Percentiles rank a stretch among this genome's conserved stretches.
Conservation (phyloP, 176 grass and related monocot species). For the Triticum aestivum region IWGSC_CS_RefSeq_v2.1 NC_057795.1:22840141-22840640, state of each 20-base stretch:
- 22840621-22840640: background rate
- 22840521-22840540: slow-evolving; percentile 80
- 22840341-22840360: slow-evolving; percentile 65
- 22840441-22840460: background rate
- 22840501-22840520: slow-evolving; percentile 64
- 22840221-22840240: background rate
- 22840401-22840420: slow-evolving; percentile 50
- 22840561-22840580: slow-evolving; percentile 55
- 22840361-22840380: slow-evolving; percentile 83
- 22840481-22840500: slow-evolving; percentile 46
- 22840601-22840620: background rate
- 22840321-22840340: slow-evolving; percentile 72
- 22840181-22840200: background rate
- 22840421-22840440: background rate
- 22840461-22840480: background rate
- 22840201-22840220: background rate
- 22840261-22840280: background rate
- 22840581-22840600: background rate
- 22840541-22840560: slow-evolving; percentile 81
- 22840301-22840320: slow-evolving; percentile 27
- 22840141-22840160: background rate
- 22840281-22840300: background rate
- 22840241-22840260: background rate
- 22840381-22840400: slow-evolving; percentile 73
- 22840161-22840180: background rate